Evolutionary conservation across 2,329 filamentous ascomycete genomes (phyloP), one percentile per base, ranked within the genome.

Genomic region (Xylaria sp.): DNA sequence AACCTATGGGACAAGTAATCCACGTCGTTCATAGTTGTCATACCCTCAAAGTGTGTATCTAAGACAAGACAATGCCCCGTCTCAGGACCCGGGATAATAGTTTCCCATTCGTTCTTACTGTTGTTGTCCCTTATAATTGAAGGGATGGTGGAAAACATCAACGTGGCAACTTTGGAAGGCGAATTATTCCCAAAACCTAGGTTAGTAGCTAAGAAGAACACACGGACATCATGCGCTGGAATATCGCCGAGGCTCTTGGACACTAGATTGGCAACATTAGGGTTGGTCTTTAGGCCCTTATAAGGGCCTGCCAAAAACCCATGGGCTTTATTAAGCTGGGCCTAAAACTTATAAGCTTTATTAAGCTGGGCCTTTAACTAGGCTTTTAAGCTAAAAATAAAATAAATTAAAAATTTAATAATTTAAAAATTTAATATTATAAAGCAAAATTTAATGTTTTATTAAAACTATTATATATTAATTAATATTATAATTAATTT

Each of bases 11-110:
- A 54, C 36, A 63, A 54, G 33, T 28, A 28, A 11, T 67, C 51
- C 15, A 75, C 65, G 38, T 74, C 71, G 58, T 73, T 73, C 20
- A 76, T 49, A 0, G 65, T 62, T 5, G 73, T 74, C 61, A 75
- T 66, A 3, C 74, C 74, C 2, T 63, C 26, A n/a, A 75, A 76
- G 44, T 75, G 72, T 15, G 53, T 65, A 58, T 76, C 73, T 26
- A 75, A 57, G 46, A 74, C 36, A 28, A 75, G 59, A 42, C 6
- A 53, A 36, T 69, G 51, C 3, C 58, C 13, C 3, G 15, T 48
- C 11, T 60, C 63, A 7, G 23, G 4, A 2, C n/a, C 20, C 1
- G 26, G 40, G 4, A 71, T 63, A 36, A 13, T 23, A 23, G 59
- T 44, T 6, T 42, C 26, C 59, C 59, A 63, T 44, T 63, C 11